Base-by-base conservation (phyloP, 164 flowering plant species). In the Liquidambar formosana region DNA sequence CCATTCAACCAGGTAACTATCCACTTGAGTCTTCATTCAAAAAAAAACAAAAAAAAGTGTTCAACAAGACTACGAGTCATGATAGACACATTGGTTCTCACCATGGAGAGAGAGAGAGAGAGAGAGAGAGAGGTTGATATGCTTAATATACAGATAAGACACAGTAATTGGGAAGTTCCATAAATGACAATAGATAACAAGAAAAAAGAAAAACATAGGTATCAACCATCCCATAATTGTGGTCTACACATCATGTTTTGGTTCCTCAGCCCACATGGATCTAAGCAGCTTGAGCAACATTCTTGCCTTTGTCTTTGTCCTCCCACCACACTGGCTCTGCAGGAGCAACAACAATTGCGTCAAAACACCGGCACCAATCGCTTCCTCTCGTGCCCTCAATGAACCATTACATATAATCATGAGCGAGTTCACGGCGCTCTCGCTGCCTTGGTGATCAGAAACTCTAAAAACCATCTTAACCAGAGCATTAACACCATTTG, bases 391-490 rank as follows among this genome's bases (percentile, higher is more conserved):
- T 18, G 72, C 82, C 52, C 25, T 26, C 13, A 61, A 18, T 0
- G 84, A 81, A 9, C 75, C 86, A n/a, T 18, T 5, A 65, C 90
- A 91, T 12, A 88, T 11, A 0, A 66, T 71, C 69, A 84, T 70
- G 0, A 91, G 75, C 9, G 78, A 77, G 22, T 73, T 76, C 0
- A 86, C 72, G 1, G 93, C 93, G 43, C 84, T 84, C 23, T 87
- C 92, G 28, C 90, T 85, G 21, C 86, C 86, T 79, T 81, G 79
- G 38, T 75, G 87, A 75, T 85, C 83, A 0, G 86, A 83, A 0
- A 83, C 85, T 65, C 84, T 76, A 66, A 90, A 90, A 10, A 87
- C 85, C 91, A 82, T 85, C 80, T 80, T 90, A 16, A 90, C 91
- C 0, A 90, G 47, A 8, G 76, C 75, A 0, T 58, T 61, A 9